Evolutionary conservation across 1,284 basidiomycete species (phyloP).

Genomic region (Ceratobasidium sp.): DNA sequence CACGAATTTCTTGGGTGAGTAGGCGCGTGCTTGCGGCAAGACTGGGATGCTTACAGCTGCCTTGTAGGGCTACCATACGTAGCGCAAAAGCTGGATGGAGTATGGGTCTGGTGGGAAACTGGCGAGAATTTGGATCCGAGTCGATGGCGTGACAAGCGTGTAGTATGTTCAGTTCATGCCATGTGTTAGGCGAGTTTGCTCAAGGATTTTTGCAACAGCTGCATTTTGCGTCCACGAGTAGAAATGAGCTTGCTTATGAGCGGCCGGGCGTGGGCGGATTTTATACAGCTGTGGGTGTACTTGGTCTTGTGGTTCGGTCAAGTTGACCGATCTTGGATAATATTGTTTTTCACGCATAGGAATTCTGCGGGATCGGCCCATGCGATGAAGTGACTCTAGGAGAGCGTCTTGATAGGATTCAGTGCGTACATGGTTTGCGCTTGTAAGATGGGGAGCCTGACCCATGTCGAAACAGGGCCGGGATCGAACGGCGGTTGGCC

Average conservation of each 20-base stretch:
- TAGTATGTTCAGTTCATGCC: background rate
- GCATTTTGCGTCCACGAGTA: constrained; percentile 4
- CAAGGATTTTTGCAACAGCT: background rate
- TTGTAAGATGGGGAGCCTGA: too few relatives aligned
- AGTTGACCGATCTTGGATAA: background rate
- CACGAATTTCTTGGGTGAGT: background rate
- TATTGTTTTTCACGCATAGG: background rate
- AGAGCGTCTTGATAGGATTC: background rate
- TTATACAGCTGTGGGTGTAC: background rate
- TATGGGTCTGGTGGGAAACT: background rate
- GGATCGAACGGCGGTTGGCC: background rate
- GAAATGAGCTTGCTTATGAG: background rate
- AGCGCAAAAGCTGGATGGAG: background rate
- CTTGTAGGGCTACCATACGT: background rate
- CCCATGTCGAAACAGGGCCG: background rate
- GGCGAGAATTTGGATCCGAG: background rate
- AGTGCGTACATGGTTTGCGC: background rate
- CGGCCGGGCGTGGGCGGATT: constrained; percentile 5
- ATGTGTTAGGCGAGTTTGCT: background rate
- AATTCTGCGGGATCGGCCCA: background rate
- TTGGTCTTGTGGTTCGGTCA: background rate
- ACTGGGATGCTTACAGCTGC: too few relatives aligned
- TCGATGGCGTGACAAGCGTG: background rate
- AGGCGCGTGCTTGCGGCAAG: background rate
- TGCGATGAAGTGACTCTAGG: background rate